Evolutionary conservation across 345 rosid species (phyloP).

Genomic region (Citrus unshiu): DNA sequence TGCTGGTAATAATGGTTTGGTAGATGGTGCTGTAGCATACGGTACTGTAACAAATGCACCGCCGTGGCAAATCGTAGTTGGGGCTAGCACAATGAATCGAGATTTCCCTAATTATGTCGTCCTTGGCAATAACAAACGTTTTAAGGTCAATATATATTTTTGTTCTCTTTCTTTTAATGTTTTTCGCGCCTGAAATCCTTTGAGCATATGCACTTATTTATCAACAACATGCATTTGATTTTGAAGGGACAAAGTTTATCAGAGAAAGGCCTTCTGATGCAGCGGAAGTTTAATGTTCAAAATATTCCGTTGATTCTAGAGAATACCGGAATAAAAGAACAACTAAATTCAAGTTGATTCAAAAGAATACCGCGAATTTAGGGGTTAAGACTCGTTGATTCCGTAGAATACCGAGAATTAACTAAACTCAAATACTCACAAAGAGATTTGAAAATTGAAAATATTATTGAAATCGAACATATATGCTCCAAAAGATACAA

Average conservation of each 20-base stretch:
- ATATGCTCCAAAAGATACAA: too few species aligned
- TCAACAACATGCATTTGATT: neutral
- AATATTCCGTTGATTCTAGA: too few species aligned
- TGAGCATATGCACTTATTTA: neutral
- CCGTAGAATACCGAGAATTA: too few species aligned
- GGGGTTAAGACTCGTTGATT: too few species aligned
- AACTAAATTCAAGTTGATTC: too few species aligned
- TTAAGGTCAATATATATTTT: constrained; percentile 42
- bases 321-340: too few species aligned
- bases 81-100: constrained; percentile 75
- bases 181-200: neutral
- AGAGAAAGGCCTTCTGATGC: constrained; percentile 20
- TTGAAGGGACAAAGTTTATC: constrained; percentile 80
- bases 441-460: too few species aligned
- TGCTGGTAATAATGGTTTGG: constrained; percentile 82
- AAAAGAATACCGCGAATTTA: too few species aligned
- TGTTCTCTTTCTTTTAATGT: neutral
- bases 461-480: too few species aligned
- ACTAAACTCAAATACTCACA: too few species aligned
- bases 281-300: too few species aligned
- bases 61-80: constrained; percentile 65
- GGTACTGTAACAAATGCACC: constrained; percentile 57
- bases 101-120: constrained; percentile 65
- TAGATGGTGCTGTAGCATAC: constrained; percentile 37
- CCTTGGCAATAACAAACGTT: constrained; percentile 51